phyloP scores from a whole-genome alignment of 208 protist species.

The Balamuthia mandrillaris region DNA sequence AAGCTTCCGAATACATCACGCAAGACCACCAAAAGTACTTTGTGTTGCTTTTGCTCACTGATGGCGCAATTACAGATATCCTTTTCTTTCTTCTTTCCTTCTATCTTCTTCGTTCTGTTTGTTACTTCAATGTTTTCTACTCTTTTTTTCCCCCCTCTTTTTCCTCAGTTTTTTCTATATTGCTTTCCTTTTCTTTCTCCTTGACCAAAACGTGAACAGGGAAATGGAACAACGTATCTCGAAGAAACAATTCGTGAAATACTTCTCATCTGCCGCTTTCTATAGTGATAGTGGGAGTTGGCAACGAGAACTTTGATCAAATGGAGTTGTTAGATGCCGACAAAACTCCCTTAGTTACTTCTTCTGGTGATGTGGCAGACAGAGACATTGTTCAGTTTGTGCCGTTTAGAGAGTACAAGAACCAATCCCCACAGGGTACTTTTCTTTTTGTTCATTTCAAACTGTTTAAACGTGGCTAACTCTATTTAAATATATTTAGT shows the following conservation, averaged over 20 bases:
- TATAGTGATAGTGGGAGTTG: slow-evolving; percentile 30
- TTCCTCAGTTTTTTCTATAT: no score
- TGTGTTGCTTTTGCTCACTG: not conserved
- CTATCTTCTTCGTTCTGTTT: no score
- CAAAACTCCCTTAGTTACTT: not conserved
- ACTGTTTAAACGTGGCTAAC: no score
- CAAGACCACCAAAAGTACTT: slow-evolving; percentile 22
- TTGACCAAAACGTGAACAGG: no score
- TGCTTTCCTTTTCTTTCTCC: not conserved
- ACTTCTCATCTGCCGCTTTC: not conserved
- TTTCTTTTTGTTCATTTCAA: no score
- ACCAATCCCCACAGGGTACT: no score
- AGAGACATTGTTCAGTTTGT: slow-evolving; percentile 79
- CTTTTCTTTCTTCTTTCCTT: no score
- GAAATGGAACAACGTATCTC: no score
- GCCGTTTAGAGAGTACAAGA: slow-evolving; percentile 66
- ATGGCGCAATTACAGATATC: slow-evolving; percentile 14
- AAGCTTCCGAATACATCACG: not conserved
- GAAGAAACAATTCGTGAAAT: no score
- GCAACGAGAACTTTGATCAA: not conserved
- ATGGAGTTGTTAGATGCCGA: slow-evolving; percentile 36
- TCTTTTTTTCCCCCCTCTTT: not conserved
- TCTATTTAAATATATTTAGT: no score
- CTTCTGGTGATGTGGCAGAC: not conserved
- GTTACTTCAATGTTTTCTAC: not conserved